Percentiles rank a stretch among this genome's conserved stretches.
Evolutionary conservation across 352 stramenopile genomes (phyloP).

Genomic region (Pythium phragmitis): DNA sequence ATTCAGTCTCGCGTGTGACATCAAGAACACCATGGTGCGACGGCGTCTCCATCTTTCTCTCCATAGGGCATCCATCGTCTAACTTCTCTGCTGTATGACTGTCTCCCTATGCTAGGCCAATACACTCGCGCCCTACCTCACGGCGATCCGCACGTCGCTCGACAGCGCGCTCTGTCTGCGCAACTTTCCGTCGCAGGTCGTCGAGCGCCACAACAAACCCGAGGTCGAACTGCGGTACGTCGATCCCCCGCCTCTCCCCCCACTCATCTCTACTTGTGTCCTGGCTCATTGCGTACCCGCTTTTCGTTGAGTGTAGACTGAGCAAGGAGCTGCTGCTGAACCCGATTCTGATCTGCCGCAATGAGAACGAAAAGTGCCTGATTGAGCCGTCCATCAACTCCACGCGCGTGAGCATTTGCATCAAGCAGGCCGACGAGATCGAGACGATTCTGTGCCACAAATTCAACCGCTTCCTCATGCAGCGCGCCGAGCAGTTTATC

Average conservation of each 20-base stretch:
- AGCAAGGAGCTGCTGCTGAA: constrained; percentile 94
- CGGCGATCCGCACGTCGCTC: constrained; percentile 91
- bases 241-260: not conserved
- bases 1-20: not conserved
- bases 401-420: constrained; percentile 93
- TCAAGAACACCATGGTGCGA: constrained; percentile 2
- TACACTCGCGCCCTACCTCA: constrained; percentile 91
- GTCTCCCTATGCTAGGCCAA: constrained; percentile 40
- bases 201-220: constrained; percentile 97
- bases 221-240: constrained; percentile 91
- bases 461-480: constrained; percentile 96
- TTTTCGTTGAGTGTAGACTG: constrained; percentile 36
- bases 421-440: constrained; percentile 96
- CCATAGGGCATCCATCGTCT: not conserved
- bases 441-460: constrained; percentile 94
- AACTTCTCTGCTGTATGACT: not conserved
- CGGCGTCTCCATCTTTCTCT: not conserved
- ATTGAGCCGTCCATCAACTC: constrained; percentile 96
- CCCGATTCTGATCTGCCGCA: constrained; percentile 92
- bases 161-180: constrained; percentile 91
- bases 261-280: not conserved
- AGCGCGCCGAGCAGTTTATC: constrained; percentile 94
- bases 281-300: not conserved
- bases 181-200: constrained; percentile 96
- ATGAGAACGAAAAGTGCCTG: constrained; percentile 92